Conservation (phyloP, 148 eudicot species). For the Cornus suecica region DNA sequence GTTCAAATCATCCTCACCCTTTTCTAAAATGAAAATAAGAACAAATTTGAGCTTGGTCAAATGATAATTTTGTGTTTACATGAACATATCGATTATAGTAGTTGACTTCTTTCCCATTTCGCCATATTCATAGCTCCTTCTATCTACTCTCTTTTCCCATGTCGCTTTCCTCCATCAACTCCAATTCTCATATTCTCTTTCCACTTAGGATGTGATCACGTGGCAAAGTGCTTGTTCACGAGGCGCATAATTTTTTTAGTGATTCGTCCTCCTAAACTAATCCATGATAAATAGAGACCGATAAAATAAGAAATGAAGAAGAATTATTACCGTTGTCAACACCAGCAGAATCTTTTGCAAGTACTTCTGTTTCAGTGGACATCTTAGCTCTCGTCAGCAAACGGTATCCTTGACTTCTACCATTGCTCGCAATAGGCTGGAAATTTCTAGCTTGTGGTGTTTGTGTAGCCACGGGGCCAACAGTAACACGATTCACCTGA, state of each 20-base stretch:
- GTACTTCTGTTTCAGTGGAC: conserved; percentile 43
- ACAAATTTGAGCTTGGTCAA: neutral
- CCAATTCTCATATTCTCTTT: neutral
- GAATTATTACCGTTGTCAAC: conserved; percentile 44
- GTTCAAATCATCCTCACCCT: neutral
- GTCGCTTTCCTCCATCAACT: neutral
- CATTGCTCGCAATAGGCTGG: conserved; percentile 18
- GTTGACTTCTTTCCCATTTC: neutral
- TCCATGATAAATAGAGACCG: too few species aligned
- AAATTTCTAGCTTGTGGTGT: conserved; percentile 24
- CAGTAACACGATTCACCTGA: conserved; percentile 39
- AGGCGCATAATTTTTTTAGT: neutral
- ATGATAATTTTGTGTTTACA: neutral
- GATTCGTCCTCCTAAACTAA: neutral
- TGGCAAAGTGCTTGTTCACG: neutral
- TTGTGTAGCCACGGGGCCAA: conserved; percentile 14
- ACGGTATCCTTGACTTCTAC: conserved; percentile 28
- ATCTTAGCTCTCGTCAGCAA: conserved; percentile 38
- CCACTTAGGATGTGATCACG: neutral
- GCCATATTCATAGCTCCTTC: neutral
- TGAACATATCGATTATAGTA: neutral
- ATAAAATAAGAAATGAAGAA: conserved; percentile 1
- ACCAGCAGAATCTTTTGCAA: conserved; percentile 40
- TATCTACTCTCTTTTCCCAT: neutral
- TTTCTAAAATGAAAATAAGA: neutral